Percentiles rank a stretch among this genome's conserved stretches.
phyloP scores from a whole-genome alignment of 441 rosid genomes.

The Adansonia grandidieri region DNA sequence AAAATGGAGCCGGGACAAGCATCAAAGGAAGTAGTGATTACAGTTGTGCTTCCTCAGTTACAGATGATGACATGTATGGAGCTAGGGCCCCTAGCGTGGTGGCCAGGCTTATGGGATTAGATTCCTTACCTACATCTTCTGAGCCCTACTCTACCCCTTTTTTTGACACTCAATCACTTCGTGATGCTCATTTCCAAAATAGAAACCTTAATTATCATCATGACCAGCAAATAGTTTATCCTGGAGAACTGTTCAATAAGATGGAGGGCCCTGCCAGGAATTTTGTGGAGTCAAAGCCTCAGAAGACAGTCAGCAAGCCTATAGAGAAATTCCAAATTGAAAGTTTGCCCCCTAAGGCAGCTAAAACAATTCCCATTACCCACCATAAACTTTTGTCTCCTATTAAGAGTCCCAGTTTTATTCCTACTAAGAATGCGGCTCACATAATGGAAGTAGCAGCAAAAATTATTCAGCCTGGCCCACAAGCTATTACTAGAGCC shows the following conservation, averaged over 20 bases:
- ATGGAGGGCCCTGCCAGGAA: conserved; percentile 48
- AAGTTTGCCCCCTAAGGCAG: conserved; percentile 88
- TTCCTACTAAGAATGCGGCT: conserved; percentile 83
- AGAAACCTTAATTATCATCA: conserved; percentile 56
- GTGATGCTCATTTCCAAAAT: conserved; percentile 45
- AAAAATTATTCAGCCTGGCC: conserved; percentile 69
- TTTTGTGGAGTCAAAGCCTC: conserved; percentile 47
- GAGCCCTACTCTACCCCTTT: conserved; percentile 64
- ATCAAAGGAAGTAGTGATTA: conserved; percentile 65
- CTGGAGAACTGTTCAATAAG: conserved; percentile 52
- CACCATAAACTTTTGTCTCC: conserved; percentile 94
- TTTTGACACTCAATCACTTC: conserved; percentile 66
- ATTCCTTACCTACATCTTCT: conserved; percentile 69
- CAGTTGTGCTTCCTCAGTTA: conserved; percentile 91
- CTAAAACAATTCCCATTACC: conserved; percentile 90
- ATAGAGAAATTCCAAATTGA: conserved; percentile 94
- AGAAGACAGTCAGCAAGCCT: conserved; percentile 54
- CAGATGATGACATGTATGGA: conserved; percentile 85
- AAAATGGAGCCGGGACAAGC: conserved; percentile 51
- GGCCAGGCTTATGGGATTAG: conserved; percentile 96
- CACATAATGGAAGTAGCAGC: conserved; percentile 98
- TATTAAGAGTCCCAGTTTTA: conserved; percentile 83
- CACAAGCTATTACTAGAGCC: conserved; percentile 50
- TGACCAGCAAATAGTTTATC: conserved; percentile 52
- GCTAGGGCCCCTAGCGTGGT: conserved; percentile 85